phyloP scores from a whole-genome alignment of 2,329 filamentous ascomycete species.

The Cryphonectria carpinicola region DNA sequence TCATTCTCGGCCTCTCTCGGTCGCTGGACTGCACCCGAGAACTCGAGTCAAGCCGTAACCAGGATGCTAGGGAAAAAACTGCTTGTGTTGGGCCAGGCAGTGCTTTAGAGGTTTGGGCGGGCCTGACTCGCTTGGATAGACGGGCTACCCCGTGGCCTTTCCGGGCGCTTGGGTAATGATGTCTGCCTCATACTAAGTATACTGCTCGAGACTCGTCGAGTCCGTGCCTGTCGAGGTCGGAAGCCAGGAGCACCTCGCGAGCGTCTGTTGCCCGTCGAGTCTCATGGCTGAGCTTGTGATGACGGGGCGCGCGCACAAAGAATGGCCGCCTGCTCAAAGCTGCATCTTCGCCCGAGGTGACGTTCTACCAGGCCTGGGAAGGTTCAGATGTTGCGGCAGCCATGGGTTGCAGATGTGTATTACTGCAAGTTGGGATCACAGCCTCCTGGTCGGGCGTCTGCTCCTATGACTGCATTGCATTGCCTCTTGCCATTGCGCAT shows the following conservation, averaged over 20 bases:
- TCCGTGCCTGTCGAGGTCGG: background rate
- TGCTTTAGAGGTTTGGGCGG: slow-evolving; percentile 27
- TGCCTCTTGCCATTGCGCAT: slow-evolving; percentile 17
- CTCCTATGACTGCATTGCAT: slow-evolving; percentile 12
- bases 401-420: background rate
- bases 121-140: slow-evolving; percentile 23
- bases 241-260: background rate
- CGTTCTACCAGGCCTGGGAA: background rate
- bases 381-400: background rate
- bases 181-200: background rate
- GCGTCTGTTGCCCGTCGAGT: background rate
- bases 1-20: slow-evolving; percentile 26
- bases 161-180: background rate
- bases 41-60: slow-evolving; percentile 24
- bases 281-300: background rate
- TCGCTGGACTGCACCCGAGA: slow-evolving; percentile 17
- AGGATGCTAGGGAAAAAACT: slow-evolving; percentile 9
- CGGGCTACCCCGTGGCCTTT: slow-evolving; percentile 6
- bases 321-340: background rate
- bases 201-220: background rate
- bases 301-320: background rate
- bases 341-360: background rate
- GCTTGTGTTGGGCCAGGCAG: slow-evolving; percentile 13
- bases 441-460: slow-evolving; percentile 11
- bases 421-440: background rate